phyloP scores from a whole-genome alignment of 1,284 basidiomycete species.

The Irpex sp. region DNA sequence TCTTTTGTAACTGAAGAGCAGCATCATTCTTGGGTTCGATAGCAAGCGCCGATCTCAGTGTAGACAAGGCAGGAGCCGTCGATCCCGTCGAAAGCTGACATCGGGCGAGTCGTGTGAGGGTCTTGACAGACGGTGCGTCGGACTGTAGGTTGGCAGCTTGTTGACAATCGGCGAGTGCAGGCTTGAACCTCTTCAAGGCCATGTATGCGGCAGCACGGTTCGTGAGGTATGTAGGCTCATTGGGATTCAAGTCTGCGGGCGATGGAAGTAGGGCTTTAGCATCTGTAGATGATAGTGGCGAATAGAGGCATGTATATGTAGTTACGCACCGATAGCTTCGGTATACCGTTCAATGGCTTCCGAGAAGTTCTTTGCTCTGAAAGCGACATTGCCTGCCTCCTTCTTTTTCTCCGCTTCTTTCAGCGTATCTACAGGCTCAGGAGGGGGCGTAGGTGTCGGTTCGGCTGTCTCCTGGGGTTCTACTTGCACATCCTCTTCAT shows the following conservation, averaged over 20 bases:
- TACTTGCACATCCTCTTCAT: conserved; percentile 17
- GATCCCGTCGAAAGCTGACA: conserved; percentile 79
- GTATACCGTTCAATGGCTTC: conserved; percentile 79
- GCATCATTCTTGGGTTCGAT: conserved; percentile 54
- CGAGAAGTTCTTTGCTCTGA: conserved; percentile 62
- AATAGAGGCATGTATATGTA: neutral
- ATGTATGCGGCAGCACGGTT: conserved; percentile 89
- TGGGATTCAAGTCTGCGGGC: conserved; percentile 52
- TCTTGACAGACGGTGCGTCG: conserved; percentile 49
- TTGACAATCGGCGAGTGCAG: conserved; percentile 78
- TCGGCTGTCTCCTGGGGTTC: conserved; percentile 14
- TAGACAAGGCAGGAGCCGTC: conserved; percentile 59
- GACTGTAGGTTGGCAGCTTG: conserved; percentile 67
- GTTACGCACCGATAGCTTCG: conserved; percentile 56
- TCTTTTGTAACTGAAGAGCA: conserved; percentile 56
- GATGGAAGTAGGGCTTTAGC: neutral
- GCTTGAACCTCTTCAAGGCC: conserved; percentile 71
- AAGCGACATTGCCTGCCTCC: conserved; percentile 71
- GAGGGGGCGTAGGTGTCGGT: neutral
- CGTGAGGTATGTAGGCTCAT: conserved; percentile 74
- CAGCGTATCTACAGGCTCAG: conserved; percentile 18
- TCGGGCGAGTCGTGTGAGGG: conserved; percentile 72
- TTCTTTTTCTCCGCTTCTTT: conserved; percentile 58
- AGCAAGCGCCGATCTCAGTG: conserved; percentile 51
- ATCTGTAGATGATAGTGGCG: neutral